Conservation (phyloP, 805 yeast species). For the Zygoascus bituminiphila region DNA sequence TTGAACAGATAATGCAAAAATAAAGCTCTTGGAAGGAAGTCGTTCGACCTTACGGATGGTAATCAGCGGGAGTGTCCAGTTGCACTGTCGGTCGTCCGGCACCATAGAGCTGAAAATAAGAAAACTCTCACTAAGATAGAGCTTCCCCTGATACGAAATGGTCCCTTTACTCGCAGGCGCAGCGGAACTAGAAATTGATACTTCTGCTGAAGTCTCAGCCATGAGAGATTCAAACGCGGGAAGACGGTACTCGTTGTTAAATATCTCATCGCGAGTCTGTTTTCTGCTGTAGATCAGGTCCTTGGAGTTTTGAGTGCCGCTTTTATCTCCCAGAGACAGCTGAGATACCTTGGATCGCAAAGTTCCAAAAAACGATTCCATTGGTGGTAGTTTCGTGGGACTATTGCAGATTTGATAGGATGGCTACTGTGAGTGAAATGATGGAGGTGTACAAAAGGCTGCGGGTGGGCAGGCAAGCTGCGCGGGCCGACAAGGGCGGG, state of each 20-base stretch:
- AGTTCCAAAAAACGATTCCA: conserved; percentile 40
- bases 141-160: conserved; percentile 34
- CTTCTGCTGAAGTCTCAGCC: conserved; percentile 61
- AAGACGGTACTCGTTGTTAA: conserved; percentile 57
- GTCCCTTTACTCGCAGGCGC: conserved; percentile 7
- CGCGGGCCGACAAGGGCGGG: too few species aligned
- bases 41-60: conserved; percentile 81
- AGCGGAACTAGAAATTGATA: conserved; percentile 28
- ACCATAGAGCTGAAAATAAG: conserved; percentile 59
- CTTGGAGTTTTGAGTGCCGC: conserved; percentile 5
- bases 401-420: not conserved
- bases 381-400: conserved; percentile 1
- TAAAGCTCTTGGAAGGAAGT: conserved; percentile 64
- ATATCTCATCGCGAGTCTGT: conserved; percentile 59
- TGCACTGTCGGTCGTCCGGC: conserved; percentile 59
- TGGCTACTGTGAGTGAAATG: not conserved
- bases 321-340: conserved; percentile 34
- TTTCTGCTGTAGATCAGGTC: conserved; percentile 28
- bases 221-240: conserved; percentile 64
- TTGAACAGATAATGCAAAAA: conserved; percentile 66
- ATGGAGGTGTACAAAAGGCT: too few species aligned
- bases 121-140: conserved; percentile 69
- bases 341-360: conserved; percentile 41
- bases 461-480: too few species aligned
- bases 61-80: conserved; percentile 63